Percentiles rank a stretch among this genome's conserved stretches.
Conservation (phyloP, 176 grass and related monocot species). For the Aegilops bicornis region DNA sequence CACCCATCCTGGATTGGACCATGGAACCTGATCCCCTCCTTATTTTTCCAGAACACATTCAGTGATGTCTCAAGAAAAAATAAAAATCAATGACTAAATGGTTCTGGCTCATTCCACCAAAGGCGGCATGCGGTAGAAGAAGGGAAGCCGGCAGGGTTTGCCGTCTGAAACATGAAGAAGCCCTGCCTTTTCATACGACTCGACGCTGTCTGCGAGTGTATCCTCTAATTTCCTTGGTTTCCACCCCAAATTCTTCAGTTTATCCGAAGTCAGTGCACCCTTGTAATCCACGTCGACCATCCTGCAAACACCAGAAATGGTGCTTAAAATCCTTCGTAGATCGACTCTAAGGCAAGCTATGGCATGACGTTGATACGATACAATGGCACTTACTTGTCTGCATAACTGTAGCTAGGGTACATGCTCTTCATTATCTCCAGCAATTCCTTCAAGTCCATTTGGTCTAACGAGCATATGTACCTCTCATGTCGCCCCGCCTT, state of each 20-base stretch:
- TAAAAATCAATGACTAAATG: background rate
- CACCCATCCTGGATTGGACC: background rate
- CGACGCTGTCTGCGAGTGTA: conserved; percentile 4
- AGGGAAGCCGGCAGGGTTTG: background rate
- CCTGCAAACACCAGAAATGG: background rate
- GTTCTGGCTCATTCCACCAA: background rate
- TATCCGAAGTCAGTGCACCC: background rate
- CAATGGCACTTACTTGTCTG: conserved; percentile 17
- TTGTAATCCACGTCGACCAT: conserved; percentile 8
- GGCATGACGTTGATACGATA: no score
- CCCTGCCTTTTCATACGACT: conserved; percentile 22
- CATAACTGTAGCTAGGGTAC: conserved; percentile 31
- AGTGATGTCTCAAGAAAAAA: background rate
- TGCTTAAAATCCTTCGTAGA: background rate
- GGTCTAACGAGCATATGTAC: conserved; percentile 23
- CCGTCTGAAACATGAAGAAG: conserved; percentile 25
- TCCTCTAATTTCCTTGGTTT: conserved; percentile 12
- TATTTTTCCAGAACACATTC: background rate
- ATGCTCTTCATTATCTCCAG: background rate
- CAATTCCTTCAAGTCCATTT: background rate
- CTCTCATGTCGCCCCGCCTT: background rate
- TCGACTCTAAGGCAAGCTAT: background rate
- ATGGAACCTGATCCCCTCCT: background rate
- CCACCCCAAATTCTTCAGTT: conserved; percentile 46
- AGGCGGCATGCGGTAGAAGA: background rate